A percentile compares a stretch with the other conserved stretches of the same genome.
Conservation (phyloP, 2,329 filamentous ascomycete species). For the Colletotrichum sp. region DNA sequence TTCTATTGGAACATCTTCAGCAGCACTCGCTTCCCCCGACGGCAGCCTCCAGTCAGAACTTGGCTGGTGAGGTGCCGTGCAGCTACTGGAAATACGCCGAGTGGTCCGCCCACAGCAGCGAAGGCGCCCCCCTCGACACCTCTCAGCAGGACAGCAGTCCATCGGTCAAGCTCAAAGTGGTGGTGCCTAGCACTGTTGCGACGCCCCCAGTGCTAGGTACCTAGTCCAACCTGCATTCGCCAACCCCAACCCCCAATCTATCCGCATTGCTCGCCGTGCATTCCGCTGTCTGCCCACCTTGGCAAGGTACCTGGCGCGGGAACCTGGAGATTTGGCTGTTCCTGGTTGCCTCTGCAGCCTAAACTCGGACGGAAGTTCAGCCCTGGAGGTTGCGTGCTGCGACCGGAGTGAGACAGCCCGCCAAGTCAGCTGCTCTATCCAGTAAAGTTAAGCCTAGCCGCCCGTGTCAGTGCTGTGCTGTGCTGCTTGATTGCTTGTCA, state of each 20-base stretch:
- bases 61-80: background rate
- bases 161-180: background rate
- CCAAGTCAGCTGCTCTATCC: constrained; percentile 1
- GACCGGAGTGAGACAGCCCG: constrained; percentile 11
- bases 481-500: background rate
- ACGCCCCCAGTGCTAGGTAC: constrained; percentile 10
- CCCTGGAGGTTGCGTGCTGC: background rate
- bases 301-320: background rate
- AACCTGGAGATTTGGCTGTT: background rate
- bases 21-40: background rate
- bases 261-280: background rate
- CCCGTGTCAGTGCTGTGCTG: background rate
- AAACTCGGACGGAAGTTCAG: background rate
- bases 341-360: background rate
- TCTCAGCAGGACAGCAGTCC: background rate
- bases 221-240: background rate
- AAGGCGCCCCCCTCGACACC: background rate
- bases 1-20: background rate
- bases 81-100: constrained; percentile 9
- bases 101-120: background rate
- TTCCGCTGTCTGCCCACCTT: background rate
- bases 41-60: background rate
- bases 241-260: background rate
- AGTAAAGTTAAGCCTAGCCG: constrained; percentile 10
- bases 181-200: constrained; percentile 8